Conservation (phyloP, 164 flowering plant genomes). For the Vitis rupestris region DNA sequence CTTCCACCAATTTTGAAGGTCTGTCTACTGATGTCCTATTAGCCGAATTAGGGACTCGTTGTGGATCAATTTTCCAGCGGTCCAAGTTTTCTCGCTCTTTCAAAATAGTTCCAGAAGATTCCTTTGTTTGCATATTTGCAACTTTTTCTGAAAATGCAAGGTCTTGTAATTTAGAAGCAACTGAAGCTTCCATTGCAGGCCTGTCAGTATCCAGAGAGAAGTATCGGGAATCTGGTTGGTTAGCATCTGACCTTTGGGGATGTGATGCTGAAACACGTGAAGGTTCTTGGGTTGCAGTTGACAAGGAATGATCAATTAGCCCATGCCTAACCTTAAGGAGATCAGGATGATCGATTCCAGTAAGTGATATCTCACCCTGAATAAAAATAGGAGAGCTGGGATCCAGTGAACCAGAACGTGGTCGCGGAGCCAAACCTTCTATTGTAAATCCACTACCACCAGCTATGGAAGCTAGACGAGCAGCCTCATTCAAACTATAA, state of each 20-base stretch:
- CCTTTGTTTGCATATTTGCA: constrained; percentile 38
- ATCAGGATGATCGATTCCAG: constrained; percentile 55
- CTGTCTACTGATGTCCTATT: constrained; percentile 57
- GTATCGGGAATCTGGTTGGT: constrained; percentile 36
- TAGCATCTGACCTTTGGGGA: constrained; percentile 47
- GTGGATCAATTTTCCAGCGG: constrained; percentile 54
- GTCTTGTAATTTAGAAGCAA: constrained; percentile 45
- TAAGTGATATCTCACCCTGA: constrained; percentile 41
- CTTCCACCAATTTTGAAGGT: constrained; percentile 53
- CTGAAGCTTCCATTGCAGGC: constrained; percentile 41
- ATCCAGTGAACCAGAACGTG: constrained; percentile 81
- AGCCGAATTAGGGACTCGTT: constrained; percentile 37
- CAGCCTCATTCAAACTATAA: constrained; percentile 95
- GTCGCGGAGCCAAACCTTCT: constrained; percentile 56
- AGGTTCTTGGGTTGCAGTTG: constrained; percentile 46
- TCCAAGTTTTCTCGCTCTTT: constrained; percentile 56
- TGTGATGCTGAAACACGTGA: constrained; percentile 55
- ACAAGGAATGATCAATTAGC: constrained; percentile 36
- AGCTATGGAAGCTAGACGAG: constrained; percentile 78
- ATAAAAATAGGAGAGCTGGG: constrained; percentile 35
- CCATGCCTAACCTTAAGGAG: constrained; percentile 46
- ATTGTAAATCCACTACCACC: constrained; percentile 53
- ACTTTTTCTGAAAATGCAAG: constrained; percentile 33
- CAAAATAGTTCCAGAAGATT: constrained; percentile 25
- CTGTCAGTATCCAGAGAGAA: constrained; percentile 41